Evolutionary conservation across 208 protist genomes (phyloP), one percentile per base, ranked within the genome.

Genomic region (Strigomonas galati): DNA sequence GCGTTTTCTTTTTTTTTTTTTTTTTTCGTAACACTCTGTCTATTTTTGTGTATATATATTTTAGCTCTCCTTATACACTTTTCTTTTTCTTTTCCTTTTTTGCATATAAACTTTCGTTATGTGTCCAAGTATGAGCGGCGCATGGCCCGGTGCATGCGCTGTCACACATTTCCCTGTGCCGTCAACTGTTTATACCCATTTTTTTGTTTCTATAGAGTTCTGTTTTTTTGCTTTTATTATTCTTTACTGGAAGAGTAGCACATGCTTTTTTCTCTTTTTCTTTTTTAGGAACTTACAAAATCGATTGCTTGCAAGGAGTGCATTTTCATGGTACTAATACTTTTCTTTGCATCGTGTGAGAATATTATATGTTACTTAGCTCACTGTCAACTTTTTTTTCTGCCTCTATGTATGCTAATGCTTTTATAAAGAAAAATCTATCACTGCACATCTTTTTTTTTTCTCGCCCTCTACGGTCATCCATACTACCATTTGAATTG

Each of bases 1-100:
- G n/a, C n/a, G n/a, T n/a, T n/a, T n/a, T n/a, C n/a, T 52, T 59
- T 67, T 62, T 28, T 67, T 6, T 68, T 58, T 66, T 59, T 59
- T 59, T 35, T 59, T 10, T 56, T 59, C 40, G 40, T 62, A 9
- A 24, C 24, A 19, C 30, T 62, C 24, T 62, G 24, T 62, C 31
- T 59, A 54, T 54, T 30, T 35, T 12, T 12, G 26, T 31, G 7
- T 62, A 12, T 19, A 5, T 31, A 37, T 54, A 9, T 55, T 65
- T 65, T 4, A 53, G 21, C 40, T 37, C 44, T 65, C 37, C 7
- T 49, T 63, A 40, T 31, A 44, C 56, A 44, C n/a, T n/a, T 61
- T 7, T 30, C n/a, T 49, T 37, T n/a, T 64, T 64, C 27, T 64
- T 32, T 49, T 17, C 49, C 23, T 64, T 15, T 64, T 64, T 32